Conservation (phyloP, 1,284 basidiomycete species). For the Melampsora larici-populina region DNA sequence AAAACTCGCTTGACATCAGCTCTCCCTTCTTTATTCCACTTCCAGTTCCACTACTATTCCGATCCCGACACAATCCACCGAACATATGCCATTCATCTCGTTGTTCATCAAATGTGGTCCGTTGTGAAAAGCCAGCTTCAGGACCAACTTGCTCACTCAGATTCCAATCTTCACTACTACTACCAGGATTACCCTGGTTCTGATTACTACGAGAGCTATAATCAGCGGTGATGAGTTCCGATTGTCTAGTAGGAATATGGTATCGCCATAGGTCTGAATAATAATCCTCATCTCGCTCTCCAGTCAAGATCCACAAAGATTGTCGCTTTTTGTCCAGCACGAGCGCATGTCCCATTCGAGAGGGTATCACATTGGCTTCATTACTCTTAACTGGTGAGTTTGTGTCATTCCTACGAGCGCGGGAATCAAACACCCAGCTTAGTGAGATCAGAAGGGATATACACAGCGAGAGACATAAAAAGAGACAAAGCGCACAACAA, state of each 20-base stretch:
- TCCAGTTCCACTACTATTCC: background rate
- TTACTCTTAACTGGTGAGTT: background rate
- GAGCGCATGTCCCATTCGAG: slow-evolving; percentile 36
- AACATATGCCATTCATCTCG: slow-evolving; percentile 42
- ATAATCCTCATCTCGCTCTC: slow-evolving; percentile 35
- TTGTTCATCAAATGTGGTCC: slow-evolving; percentile 35
- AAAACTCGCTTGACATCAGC: slow-evolving; percentile 43
- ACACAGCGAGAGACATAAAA: background rate
- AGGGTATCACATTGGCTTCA: slow-evolving; percentile 10
- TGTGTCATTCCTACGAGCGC: slow-evolving; percentile 13
- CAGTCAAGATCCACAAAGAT: slow-evolving; percentile 37
- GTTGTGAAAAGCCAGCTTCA: slow-evolving; percentile 40
- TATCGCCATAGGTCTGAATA: slow-evolving; percentile 37
- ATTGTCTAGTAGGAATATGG: background rate
- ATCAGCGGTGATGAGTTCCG: slow-evolving; percentile 21
- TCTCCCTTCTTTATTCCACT: slow-evolving; percentile 17
- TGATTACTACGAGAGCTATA: slow-evolving; percentile 9
- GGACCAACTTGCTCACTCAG: background rate
- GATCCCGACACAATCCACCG: slow-evolving; percentile 33
- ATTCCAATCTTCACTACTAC: background rate
- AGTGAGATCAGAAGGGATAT: background rate
- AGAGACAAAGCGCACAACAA: slow-evolving; percentile 15
- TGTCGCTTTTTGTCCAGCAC: slow-evolving; percentile 38
- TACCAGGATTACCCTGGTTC: no score
- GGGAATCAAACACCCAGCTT: background rate